Conservation (phyloP, 1,139 yeast genomes). For the Nakaseomyces sp. region DNA sequence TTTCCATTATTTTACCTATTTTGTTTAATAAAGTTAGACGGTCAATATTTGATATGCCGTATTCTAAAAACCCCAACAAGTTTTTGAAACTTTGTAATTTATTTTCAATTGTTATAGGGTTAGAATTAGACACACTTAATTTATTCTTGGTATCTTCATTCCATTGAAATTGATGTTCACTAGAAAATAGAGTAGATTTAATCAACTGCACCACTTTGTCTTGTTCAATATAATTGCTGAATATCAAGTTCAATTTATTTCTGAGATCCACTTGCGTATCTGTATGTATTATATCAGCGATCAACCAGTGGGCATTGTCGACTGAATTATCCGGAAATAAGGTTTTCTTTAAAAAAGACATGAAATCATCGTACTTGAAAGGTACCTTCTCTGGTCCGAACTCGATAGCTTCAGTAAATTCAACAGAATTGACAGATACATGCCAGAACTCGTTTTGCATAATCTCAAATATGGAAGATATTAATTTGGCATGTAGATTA, state of each 20-base stretch:
- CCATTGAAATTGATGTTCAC: slow-evolving; percentile 8
- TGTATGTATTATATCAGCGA: slow-evolving; percentile 19
- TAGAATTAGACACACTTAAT: background rate
- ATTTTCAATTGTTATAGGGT: background rate
- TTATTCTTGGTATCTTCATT: slow-evolving; percentile 5
- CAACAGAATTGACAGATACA: slow-evolving; percentile 10
- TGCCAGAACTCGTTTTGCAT: slow-evolving; percentile 22
- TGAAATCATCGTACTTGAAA: slow-evolving; percentile 17
- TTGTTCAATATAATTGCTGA: slow-evolving; percentile 14
- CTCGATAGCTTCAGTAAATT: slow-evolving; percentile 11
- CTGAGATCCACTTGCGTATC: slow-evolving; percentile 20
- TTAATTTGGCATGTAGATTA: slow-evolving; percentile 20
- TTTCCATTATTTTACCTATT: slow-evolving; percentile 18
- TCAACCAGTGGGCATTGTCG: slow-evolving; percentile 22
- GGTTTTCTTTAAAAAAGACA: slow-evolving; percentile 13
- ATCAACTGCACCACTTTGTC: slow-evolving; percentile 10
- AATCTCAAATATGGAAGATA: slow-evolving; percentile 16
- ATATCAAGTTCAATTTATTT: slow-evolving; percentile 12
- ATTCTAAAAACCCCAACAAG: slow-evolving; percentile 15
- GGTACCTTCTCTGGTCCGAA: slow-evolving; percentile 12
- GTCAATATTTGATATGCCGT: slow-evolving; percentile 8
- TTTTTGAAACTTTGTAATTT: slow-evolving; percentile 14
- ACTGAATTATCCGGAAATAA: slow-evolving; percentile 17
- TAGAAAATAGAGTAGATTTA: slow-evolving; percentile 14
- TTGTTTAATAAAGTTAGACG: slow-evolving; percentile 9